Base-by-base conservation (phyloP, 1,139 yeast species). In the Geotrichum europaeum region DNA sequence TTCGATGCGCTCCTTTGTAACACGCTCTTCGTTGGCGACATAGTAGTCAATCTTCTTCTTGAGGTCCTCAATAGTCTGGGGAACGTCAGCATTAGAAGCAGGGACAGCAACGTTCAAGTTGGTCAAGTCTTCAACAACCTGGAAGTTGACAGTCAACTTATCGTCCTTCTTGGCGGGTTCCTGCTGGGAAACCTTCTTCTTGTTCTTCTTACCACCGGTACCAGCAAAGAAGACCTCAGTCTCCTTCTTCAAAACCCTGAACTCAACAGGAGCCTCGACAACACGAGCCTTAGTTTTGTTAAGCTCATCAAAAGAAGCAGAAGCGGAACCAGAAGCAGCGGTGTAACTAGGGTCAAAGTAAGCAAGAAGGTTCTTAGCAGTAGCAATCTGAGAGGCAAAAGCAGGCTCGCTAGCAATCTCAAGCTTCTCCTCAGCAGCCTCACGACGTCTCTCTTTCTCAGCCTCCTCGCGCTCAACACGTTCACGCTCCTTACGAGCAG, bases 391-490 rank as follows among this genome's bases (percentile, higher is more conserved):
- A 56, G 77, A 77, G 64, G 86, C 84, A 78, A 88, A 92, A 49
- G 97, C 98, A 53, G 98, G 97, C 69, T 81, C 79, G 54, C 75
- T 70, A 45, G 92, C 87, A 60, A 91, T 91, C 70, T 88, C 90
- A 66, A 94, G 85, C 71, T 81, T 80, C 65, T 84, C 84, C 65
- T 72, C 67, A 34, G 80, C 79, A 22, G 68, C 74, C 45, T 64
- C 69, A 75, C 84, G 80, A 68, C 75, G 72, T 66, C 69, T 71
- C 62, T 72, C 75, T 69, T 72, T 70, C 61, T 73, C 77, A 24
- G 66, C 64, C 30, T 71, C 75, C 55, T 69, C 74, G 61, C 81
- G 81, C 72, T 81, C 85, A 63, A 81, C 80, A 71, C 81, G 81
- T 74, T 84, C 86, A 76, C 66, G 78, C 75, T 73, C 80, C 77